Evolutionary conservation across 1,284 basidiomycete genomes (phyloP).

Genomic region (Malassezia pachydermatis): DNA sequence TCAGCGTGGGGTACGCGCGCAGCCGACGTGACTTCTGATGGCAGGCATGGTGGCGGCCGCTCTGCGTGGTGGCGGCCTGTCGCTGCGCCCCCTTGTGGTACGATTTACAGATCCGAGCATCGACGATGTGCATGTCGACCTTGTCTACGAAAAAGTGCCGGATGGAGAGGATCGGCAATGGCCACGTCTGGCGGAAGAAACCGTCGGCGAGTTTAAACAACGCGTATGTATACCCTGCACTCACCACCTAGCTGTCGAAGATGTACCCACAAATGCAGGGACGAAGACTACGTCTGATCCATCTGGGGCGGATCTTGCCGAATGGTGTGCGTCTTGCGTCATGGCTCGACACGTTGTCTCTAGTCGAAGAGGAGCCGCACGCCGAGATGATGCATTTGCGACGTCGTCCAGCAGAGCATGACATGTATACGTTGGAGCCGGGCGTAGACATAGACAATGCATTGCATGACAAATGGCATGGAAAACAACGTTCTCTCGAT

Average conservation of each 20-base stretch:
- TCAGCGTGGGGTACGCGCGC: background rate
- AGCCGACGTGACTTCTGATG: background rate
- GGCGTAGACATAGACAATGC: background rate
- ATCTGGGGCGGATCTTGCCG: slow-evolving; percentile 25
- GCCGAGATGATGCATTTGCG: background rate
- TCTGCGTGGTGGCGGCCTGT: background rate
- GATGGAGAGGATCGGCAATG: slow-evolving; percentile 6
- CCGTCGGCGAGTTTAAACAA: slow-evolving; percentile 9
- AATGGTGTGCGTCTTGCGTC: slow-evolving; percentile 25
- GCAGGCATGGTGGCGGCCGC: background rate
- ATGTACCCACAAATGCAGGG: background rate
- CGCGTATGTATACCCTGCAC: slow-evolving; percentile 3
- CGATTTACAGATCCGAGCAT: slow-evolving; percentile 14
- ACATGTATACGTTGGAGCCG: background rate
- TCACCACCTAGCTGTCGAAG: background rate
- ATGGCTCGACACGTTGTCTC: slow-evolving; percentile 22
- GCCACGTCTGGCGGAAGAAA: slow-evolving; percentile 8
- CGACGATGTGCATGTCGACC: slow-evolving; percentile 15
- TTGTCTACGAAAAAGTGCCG: slow-evolving; percentile 12
- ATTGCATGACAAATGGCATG: slow-evolving; percentile 1
- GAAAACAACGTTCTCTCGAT: slow-evolving; percentile 10
- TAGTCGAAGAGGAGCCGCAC: background rate
- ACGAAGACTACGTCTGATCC: slow-evolving; percentile 23
- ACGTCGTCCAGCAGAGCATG: background rate
- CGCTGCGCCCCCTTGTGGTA: slow-evolving; percentile 15